Conservation (phyloP, 1,284 basidiomycete species). For the Cystobasidium slooffiae region DNA sequence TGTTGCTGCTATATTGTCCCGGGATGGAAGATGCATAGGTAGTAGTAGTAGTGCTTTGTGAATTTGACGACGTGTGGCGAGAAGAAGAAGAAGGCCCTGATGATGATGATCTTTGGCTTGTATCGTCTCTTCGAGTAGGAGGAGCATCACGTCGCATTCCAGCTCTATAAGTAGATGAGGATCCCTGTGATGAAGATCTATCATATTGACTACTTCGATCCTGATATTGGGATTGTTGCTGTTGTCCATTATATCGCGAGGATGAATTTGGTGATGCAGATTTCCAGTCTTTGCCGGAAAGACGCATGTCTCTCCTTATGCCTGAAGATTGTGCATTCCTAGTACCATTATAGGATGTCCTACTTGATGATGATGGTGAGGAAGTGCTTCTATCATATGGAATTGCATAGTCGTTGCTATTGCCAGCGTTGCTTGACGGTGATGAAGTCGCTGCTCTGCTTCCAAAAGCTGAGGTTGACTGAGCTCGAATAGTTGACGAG, state of each 20-base stretch:
- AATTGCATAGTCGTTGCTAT: not conserved
- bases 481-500: not conserved
- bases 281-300: constrained; percentile 18
- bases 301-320: not conserved
- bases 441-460: not conserved
- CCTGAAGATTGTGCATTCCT: no score
- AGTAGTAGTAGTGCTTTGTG: not conserved
- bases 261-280: constrained; percentile 8
- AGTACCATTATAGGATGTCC: no score
- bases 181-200: no score
- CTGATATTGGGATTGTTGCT: not conserved
- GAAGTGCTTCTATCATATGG: no score
- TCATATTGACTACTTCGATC: not conserved
- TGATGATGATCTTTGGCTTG: constrained; percentile 4
- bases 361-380: no score
- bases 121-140: not conserved
- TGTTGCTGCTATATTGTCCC: not conserved
- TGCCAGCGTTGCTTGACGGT: not conserved
- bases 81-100: not conserved
- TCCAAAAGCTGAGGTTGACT: constrained; percentile 9
- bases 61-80: not conserved
- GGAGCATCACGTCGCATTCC: constrained; percentile 17
- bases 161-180: not conserved
- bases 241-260: not conserved
- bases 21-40: not conserved